Percentiles rank a stretch among this genome's conserved stretches.
Evolutionary conservation across 1,139 yeast species (phyloP).

Genomic region (Candida anutae): DNA sequence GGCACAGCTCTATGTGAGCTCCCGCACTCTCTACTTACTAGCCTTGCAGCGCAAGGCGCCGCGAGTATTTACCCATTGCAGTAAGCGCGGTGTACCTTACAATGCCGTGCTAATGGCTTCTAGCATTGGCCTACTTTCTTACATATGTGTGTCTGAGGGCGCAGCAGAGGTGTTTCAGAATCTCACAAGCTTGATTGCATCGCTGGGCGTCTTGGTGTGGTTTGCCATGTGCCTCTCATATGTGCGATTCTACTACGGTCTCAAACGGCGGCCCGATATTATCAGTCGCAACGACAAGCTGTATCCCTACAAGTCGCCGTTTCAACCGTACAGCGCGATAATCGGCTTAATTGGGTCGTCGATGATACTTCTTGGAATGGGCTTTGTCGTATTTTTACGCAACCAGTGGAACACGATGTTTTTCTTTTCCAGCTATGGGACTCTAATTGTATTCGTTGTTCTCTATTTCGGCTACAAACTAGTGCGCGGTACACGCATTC

Average conservation of each 20-base stretch:
- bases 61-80: conserved; percentile 49
- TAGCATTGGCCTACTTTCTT: conserved; percentile 52
- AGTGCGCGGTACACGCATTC: conserved; percentile 47
- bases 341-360: conserved; percentile 55
- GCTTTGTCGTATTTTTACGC: conserved; percentile 57
- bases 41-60: conserved; percentile 69
- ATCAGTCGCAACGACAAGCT: conserved; percentile 53
- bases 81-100: conserved; percentile 65
- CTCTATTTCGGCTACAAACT: conserved; percentile 52
- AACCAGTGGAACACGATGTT: conserved; percentile 57
- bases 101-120: conserved; percentile 59
- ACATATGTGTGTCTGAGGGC: conserved; percentile 47
- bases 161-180: conserved; percentile 63
- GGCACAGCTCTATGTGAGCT: conserved; percentile 70
- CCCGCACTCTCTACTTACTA: conserved; percentile 70
- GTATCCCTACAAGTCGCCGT: conserved; percentile 72
- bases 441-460: conserved; percentile 45
- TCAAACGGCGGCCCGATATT: conserved; percentile 59
- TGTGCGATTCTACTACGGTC: conserved; percentile 62
- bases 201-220: conserved; percentile 74
- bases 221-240: conserved; percentile 72
- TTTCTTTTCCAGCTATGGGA: conserved; percentile 64
- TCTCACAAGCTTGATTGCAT: conserved; percentile 55
- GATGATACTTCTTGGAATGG: conserved; percentile 54
- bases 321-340: conserved; percentile 70